Evolutionary conservation across 2,329 filamentous ascomycete genomes (phyloP).

Genomic region (Dichotomopilus funicola): DNA sequence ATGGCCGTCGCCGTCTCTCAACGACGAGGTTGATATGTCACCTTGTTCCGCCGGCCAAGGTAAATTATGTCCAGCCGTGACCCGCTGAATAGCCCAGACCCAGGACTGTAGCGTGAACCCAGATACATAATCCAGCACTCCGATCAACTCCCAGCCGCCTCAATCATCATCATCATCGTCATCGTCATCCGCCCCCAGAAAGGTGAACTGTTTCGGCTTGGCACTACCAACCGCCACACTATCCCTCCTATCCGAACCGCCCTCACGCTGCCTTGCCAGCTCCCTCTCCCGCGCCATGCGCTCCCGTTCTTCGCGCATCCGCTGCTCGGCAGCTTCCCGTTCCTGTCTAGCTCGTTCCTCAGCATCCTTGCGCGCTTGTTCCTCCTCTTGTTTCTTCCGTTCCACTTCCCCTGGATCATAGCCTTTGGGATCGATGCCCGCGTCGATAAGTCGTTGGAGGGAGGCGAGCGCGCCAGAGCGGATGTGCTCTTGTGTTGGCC

Average conservation of each 20-base stretch:
- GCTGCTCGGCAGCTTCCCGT: constrained; percentile 31
- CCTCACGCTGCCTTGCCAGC: constrained; percentile 28
- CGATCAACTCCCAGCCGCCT: constrained; percentile 28
- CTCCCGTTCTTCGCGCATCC: constrained; percentile 41
- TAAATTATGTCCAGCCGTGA: too few relatives aligned
- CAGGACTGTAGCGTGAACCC: too few relatives aligned
- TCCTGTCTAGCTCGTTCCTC: constrained; percentile 38
- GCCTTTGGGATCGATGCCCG: constrained; percentile 54
- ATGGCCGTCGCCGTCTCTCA: too few relatives aligned
- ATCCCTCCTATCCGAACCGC: constrained; percentile 16
- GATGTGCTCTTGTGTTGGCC: constrained; percentile 67
- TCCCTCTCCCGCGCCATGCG: constrained; percentile 41
- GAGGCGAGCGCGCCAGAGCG: constrained; percentile 59
- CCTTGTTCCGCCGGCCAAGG: too few relatives aligned
- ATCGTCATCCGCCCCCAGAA: constrained; percentile 41
- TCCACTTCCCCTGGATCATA: constrained; percentile 54
- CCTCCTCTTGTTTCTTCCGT: constrained; percentile 43
- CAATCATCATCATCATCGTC: constrained; percentile 43
- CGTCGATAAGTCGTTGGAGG: constrained; percentile 55
- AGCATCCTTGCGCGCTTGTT: constrained; percentile 45
- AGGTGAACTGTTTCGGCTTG: constrained; percentile 46
- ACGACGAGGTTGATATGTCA: too few relatives aligned
- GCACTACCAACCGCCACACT: constrained; percentile 26
- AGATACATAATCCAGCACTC: too few relatives aligned
- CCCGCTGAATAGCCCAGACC: too few relatives aligned